phyloP scores from a whole-genome alignment of 768 basidiomycete genomes.

The Pulveroboletus frians region DNA sequence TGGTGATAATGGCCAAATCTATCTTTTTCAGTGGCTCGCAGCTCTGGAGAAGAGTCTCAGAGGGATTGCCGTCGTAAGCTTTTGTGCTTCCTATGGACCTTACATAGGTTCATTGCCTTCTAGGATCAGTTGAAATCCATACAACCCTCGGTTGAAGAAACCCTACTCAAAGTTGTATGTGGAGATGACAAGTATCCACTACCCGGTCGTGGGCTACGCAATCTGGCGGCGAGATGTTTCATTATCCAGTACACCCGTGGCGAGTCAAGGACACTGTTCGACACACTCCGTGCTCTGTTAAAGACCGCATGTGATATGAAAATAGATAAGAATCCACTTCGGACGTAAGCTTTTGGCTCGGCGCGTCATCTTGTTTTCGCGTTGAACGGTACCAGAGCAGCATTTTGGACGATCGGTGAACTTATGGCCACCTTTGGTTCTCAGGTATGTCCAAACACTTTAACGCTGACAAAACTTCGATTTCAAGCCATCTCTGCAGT shows the following conservation, averaged over 20 bases:
- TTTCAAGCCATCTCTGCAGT: slow-evolving; percentile 39
- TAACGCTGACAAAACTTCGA: neutral
- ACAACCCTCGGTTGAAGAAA: slow-evolving; percentile 58
- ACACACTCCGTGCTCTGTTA: slow-evolving; percentile 74
- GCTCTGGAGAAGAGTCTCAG: slow-evolving; percentile 55
- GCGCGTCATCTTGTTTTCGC: neutral
- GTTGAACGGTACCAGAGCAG: slow-evolving; percentile 48
- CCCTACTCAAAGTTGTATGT: slow-evolving; percentile 62
- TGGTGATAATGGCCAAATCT: slow-evolving; percentile 75
- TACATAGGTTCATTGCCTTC: slow-evolving; percentile 1
- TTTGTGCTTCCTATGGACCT: neutral
- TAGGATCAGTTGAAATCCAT: slow-evolving; percentile 64
- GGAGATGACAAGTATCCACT: slow-evolving; percentile 64
- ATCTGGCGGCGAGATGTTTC: slow-evolving; percentile 74
- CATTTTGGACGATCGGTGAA: slow-evolving; percentile 84
- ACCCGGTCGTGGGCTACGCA: slow-evolving; percentile 83
- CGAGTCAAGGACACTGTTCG: slow-evolving; percentile 82
- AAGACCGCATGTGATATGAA: slow-evolving; percentile 73
- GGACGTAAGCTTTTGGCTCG: slow-evolving; percentile 48
- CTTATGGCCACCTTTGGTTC: slow-evolving; percentile 80
- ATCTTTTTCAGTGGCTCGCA: slow-evolving; percentile 81
- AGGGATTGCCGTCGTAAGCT: slow-evolving; percentile 48
- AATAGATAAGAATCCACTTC: slow-evolving; percentile 56
- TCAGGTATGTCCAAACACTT: slow-evolving; percentile 51
- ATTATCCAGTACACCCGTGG: slow-evolving; percentile 68